These are phyloP conservation scores for Zanthoxylum bungeanum DNA, from an alignment of 345 rosid species.

Conservation along the genomic window DNA sequence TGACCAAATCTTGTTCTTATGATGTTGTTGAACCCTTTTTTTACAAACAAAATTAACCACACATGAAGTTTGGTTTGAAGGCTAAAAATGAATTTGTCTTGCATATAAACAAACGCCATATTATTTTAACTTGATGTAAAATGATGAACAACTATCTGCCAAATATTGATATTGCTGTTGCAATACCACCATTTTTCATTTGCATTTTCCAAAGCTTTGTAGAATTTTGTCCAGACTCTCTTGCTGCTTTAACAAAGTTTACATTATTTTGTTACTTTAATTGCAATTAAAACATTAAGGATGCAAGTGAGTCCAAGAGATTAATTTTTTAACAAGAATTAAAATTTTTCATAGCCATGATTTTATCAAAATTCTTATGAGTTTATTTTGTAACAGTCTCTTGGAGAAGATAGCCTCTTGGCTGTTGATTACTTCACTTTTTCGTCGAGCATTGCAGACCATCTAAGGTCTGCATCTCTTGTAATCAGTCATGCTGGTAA, in stretches of 20 bases:
- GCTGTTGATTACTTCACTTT: conserved; percentile 86
- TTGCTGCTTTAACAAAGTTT: background rate
- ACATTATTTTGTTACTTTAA: background rate
- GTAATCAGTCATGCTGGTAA: conserved; percentile 90
- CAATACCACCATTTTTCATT: background rate
- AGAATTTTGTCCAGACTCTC: background rate
- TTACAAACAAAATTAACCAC: background rate
- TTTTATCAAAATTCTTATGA: background rate
- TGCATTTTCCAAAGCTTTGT: background rate
- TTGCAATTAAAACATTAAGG: background rate
- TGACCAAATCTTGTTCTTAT: background rate
- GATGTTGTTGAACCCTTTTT: background rate
- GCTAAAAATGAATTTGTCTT: too few species aligned
- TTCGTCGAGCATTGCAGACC: conserved; percentile 78
- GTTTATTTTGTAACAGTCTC: conserved; percentile 31
- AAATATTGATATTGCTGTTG: background rate
- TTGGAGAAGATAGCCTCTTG: conserved; percentile 61
- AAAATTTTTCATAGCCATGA: background rate
- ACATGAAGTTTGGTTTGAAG: background rate
- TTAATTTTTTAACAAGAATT: background rate
- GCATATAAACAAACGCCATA: too few species aligned
- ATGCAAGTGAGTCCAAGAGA: background rate
- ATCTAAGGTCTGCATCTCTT: conserved; percentile 82
- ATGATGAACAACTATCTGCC: background rate
- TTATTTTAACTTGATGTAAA: background rate